phyloP scores from a whole-genome alignment of 148 eudicot genomes.

The Silene uniflora region DNA sequence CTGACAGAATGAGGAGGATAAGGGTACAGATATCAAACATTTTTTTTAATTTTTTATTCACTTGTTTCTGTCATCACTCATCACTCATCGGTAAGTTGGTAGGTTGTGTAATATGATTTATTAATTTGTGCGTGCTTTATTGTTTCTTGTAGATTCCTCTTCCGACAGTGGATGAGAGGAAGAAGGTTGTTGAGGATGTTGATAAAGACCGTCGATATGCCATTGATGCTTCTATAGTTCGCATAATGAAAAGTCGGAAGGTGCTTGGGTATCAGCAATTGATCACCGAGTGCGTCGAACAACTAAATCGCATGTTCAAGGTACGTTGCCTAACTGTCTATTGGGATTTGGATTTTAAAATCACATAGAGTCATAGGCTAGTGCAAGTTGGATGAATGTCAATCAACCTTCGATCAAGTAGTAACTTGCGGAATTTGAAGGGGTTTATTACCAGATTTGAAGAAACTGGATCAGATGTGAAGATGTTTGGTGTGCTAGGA shows the following conservation, averaged over 20 bases:
- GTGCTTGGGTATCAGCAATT: slow-evolving; percentile 39
- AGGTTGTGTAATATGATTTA: not conserved
- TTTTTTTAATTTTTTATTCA: not conserved
- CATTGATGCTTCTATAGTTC: slow-evolving; percentile 44
- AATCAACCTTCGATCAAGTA: not conserved
- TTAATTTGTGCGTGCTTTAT: not conserved
- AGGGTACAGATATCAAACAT: slow-evolving; percentile 21
- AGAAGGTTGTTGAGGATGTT: slow-evolving; percentile 47
- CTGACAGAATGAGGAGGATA: slow-evolving; percentile 47
- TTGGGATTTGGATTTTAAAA: not conserved
- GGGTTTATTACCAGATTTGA: not conserved
- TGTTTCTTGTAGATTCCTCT: slow-evolving; percentile 35
- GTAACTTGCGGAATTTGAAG: not conserved
- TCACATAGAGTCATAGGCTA: not conserved
- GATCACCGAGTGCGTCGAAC: slow-evolving; percentile 44
- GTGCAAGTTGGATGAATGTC: not conserved
- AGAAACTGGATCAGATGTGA: not conserved
- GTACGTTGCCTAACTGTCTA: slow-evolving; percentile 18
- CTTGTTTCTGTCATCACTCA: not conserved
- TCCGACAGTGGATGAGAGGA: slow-evolving; percentile 42
- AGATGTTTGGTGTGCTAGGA: not conserved
- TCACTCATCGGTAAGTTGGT: not conserved
- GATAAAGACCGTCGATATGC: slow-evolving; percentile 48
- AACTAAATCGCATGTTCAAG: slow-evolving; percentile 45
- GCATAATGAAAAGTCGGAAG: slow-evolving; percentile 44